These are phyloP conservation scores for Pleurotus pulmonarius DNA, from an alignment of 768 basidiomycete genomes.

Conservation along the genomic window DNA sequence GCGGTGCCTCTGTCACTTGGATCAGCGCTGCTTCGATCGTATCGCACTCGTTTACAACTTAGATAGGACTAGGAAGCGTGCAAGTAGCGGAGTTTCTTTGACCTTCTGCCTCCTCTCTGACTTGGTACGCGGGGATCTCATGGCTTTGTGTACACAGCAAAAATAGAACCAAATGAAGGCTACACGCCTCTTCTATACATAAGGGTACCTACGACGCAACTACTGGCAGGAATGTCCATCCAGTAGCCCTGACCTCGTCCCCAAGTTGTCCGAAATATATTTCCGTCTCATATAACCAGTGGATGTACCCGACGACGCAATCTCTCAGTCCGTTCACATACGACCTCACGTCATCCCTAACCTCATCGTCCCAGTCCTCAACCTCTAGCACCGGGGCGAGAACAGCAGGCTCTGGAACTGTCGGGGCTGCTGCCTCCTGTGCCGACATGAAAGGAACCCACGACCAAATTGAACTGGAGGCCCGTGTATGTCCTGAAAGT, in stretches of 20 bases:
- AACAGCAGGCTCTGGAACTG: no score
- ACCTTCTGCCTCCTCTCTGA: no score
- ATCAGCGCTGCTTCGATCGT: no score
- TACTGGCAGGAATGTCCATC: slow-evolving; percentile 10
- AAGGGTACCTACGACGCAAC: not conserved
- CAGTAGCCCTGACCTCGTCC: slow-evolving; percentile 9
- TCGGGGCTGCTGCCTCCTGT: no score
- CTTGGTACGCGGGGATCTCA: no score
- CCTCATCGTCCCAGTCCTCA: not conserved
- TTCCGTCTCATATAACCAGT: slow-evolving; percentile 65
- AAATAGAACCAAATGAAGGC: no score
- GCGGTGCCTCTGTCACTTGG: no score
- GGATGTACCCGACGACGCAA: slow-evolving; percentile 52
- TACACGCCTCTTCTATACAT: no score
- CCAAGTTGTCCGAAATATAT: slow-evolving; percentile 37
- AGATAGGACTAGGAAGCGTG: no score
- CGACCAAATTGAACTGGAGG: slow-evolving; percentile 15
- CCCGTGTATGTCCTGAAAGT: slow-evolving; percentile 7
- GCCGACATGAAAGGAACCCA: slow-evolving; percentile 2
- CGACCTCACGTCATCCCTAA: slow-evolving; percentile 13
- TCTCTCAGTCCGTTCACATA: slow-evolving; percentile 53
- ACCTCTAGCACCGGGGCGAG: not conserved
- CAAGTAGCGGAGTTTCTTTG: no score
- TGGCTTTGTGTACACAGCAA: no score
- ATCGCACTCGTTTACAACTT: no score